These are phyloP conservation scores for Xenosphaeropsis pyriputrescens DNA, from an alignment of 2,329 filamentous ascomycete genomes.

Conservation along the genomic window DNA sequence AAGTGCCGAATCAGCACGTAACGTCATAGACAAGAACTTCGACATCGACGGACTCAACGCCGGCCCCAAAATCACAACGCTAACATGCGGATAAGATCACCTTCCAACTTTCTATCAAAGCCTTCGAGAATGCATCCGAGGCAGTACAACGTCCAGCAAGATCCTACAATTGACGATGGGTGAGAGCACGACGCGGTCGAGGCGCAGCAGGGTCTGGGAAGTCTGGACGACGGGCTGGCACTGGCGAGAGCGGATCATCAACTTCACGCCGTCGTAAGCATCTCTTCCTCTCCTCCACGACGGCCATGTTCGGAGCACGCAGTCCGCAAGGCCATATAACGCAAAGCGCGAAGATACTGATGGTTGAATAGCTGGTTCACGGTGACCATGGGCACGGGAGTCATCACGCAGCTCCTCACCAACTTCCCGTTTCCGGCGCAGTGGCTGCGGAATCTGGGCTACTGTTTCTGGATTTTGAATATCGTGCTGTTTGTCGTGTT, in stretches of 20 bases:
- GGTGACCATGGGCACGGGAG: background rate
- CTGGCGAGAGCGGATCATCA: background rate
- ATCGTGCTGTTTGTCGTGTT: background rate
- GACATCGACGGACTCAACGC: too few relatives aligned
- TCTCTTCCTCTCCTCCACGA: background rate
- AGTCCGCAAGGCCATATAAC: background rate
- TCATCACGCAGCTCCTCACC: background rate
- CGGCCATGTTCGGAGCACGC: too few relatives aligned
- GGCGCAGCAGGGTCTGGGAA: background rate
- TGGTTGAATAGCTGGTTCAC: background rate
- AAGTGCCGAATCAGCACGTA: too few relatives aligned
- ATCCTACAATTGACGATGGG: too few relatives aligned
- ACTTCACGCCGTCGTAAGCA: background rate
- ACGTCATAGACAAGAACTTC: too few relatives aligned
- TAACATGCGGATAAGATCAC: too few relatives aligned
- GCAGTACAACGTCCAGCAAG: too few relatives aligned
- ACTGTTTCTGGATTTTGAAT: background rate
- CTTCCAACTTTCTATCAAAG: too few relatives aligned
- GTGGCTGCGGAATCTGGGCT: background rate
- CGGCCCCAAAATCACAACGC: too few relatives aligned
- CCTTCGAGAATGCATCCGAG: too few relatives aligned
- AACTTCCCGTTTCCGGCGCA: background rate
- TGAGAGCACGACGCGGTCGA: too few relatives aligned
- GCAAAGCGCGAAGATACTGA: background rate
- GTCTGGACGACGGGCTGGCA: background rate